phyloP scores from a whole-genome alignment of 192 early-diverging fungal genomes.

The Dissophora globulifera region DNA sequence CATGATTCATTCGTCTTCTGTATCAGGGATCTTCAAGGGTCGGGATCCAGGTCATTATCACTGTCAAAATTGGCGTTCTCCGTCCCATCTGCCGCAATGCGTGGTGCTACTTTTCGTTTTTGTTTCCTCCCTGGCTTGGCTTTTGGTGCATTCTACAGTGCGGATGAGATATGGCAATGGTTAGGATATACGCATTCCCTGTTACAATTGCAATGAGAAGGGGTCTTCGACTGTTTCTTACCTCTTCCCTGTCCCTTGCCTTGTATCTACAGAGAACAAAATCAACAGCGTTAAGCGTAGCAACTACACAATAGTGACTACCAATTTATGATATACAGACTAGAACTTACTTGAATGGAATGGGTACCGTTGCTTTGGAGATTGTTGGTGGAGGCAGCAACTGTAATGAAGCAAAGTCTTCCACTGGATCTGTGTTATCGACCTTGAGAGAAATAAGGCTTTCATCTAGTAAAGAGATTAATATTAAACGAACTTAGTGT shows the following conservation, averaged over 20 bases:
- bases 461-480: slow-evolving; percentile 33
- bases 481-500: no score
- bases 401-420: slow-evolving; percentile 23
- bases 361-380: slow-evolving; percentile 21
- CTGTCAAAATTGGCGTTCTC: not conserved
- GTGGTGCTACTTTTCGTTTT: not conserved
- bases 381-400: slow-evolving; percentile 27
- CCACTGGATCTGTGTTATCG: slow-evolving; percentile 28
- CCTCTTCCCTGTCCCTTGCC: slow-evolving; percentile 18
- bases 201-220: not conserved
- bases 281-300: no score
- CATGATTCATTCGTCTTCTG: not conserved
- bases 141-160: slow-evolving; percentile 7
- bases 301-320: no score
- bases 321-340: no score
- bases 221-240: not conserved
- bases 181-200: not conserved
- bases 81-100: not conserved
- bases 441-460: slow-evolving; percentile 33
- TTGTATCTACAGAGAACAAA: slow-evolving; percentile 19
- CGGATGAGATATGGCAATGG: not conserved
- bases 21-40: not conserved
- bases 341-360: slow-evolving; percentile 22
- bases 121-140: slow-evolving; percentile 11
- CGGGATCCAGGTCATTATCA: not conserved